Conservation (phyloP, 768 basidiomycete genomes). For the Tricholoma sp. region DNA sequence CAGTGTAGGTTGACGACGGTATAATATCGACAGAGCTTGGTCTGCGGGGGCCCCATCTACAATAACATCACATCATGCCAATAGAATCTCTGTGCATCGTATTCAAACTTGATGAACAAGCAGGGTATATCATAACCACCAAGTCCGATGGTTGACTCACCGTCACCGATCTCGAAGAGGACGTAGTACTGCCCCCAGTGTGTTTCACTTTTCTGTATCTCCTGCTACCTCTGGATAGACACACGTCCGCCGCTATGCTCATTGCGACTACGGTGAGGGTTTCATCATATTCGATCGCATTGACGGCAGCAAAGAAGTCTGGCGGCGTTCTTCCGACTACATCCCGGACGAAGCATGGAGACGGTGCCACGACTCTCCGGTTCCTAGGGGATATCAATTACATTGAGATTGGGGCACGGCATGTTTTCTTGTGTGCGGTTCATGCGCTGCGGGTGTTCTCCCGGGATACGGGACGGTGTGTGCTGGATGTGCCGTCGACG, state of each 20-base stretch:
- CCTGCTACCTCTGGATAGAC: conserved; percentile 25
- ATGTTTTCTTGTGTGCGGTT: conserved; percentile 56
- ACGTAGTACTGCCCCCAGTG: conserved; percentile 33
- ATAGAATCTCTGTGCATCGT: conserved; percentile 36
- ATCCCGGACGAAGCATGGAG: conserved; percentile 11
- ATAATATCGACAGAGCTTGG: no score
- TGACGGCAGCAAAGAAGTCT: conserved; percentile 61
- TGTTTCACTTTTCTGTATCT: not conserved
- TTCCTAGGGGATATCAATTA: no score
- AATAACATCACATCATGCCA: no score
- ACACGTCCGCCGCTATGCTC: conserved; percentile 53
- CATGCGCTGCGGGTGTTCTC: conserved; percentile 48
- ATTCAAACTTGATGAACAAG: conserved; percentile 67
- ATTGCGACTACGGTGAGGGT: conserved; percentile 52
- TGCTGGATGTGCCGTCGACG: conserved; percentile 39
- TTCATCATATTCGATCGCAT: conserved; percentile 56
- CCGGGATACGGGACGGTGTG: conserved; percentile 38
- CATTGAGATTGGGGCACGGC: no score
- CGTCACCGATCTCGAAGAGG: conserved; percentile 50
- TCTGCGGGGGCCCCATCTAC: no score
- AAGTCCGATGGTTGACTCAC: conserved; percentile 45
- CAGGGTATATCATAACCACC: no score
- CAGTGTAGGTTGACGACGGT: no score
- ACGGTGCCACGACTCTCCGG: no score
- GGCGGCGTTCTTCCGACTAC: conserved; percentile 44